Conservation (phyloP, 208 protist genomes). For the Leptomonas pyrrhocoris region DNA sequence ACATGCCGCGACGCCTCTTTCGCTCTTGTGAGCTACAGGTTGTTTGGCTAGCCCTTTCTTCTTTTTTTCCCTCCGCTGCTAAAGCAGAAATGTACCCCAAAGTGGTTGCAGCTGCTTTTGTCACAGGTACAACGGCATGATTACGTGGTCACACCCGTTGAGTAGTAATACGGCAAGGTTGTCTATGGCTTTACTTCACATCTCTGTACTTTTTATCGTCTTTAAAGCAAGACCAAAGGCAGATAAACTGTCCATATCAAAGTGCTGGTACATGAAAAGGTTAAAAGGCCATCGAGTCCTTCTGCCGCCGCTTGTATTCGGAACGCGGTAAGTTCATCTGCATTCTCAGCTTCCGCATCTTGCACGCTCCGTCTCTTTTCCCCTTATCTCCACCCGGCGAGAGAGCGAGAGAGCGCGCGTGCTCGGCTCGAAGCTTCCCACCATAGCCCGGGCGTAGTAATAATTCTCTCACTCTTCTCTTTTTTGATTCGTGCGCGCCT, state of each 20-base stretch:
- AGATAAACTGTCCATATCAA: neutral
- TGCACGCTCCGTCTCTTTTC: too few species aligned
- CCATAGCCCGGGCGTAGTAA: neutral
- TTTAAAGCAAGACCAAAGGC: neutral
- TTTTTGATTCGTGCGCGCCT: neutral
- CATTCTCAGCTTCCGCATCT: too few species aligned
- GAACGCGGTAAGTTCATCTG: too few species aligned
- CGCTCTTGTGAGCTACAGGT: neutral
- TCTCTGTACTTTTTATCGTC: neutral
- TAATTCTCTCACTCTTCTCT: neutral
- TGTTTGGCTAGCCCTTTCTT: neutral
- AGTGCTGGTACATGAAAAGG: too few species aligned
- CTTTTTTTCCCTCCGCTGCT: neutral
- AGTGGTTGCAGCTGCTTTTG: neutral
- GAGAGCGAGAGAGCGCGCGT: neutral
- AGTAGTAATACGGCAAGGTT: neutral
- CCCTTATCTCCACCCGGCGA: neutral
- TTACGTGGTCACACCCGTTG: too few species aligned
- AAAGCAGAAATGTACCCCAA: neutral
- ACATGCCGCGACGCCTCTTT: neutral
- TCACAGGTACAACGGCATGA: neutral
- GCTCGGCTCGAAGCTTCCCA: neutral
- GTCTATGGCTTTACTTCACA: neutral
- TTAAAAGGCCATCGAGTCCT: too few species aligned
- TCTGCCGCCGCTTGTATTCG: too few species aligned